A percentile compares a stretch with the other conserved stretches of the same genome.
Evolutionary conservation across 2,329 filamentous ascomycete species (phyloP).

Genomic region (Penicillium decumbens): DNA sequence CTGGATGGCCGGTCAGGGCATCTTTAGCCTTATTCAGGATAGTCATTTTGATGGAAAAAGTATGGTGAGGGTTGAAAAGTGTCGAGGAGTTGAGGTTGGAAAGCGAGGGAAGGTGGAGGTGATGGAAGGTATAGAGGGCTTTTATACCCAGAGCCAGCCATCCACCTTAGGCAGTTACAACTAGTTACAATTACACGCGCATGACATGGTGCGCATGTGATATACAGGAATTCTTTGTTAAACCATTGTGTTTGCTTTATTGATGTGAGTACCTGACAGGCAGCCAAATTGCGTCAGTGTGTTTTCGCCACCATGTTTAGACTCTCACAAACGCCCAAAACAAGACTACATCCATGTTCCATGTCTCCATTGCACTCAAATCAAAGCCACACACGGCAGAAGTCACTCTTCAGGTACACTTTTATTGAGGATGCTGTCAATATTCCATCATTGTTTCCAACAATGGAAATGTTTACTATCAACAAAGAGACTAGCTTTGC

Average conservation of each 20-base stretch:
- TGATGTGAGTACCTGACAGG: background rate
- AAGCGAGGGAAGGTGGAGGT: background rate
- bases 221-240: too few species aligned
- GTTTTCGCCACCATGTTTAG: background rate
- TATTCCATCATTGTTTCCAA: background rate
- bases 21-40: slow-evolving; percentile 4
- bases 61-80: background rate
- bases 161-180: too few species aligned
- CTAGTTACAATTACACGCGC: too few species aligned
- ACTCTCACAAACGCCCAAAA: background rate
- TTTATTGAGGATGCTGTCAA: background rate
- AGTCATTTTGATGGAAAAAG: slow-evolving; percentile 3
- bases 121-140: background rate
- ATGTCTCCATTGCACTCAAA: background rate
- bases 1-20: background rate
- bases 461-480: background rate
- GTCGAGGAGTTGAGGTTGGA: background rate
- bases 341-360: background rate
- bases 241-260: background rate
- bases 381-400: background rate
- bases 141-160: too few species aligned
- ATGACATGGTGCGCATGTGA: background rate
- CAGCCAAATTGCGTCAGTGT: background rate
- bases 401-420: background rate
- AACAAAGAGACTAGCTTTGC: background rate